A percentile compares a stretch with the other conserved stretches of the same genome.
phyloP scores from a whole-genome alignment of 1,284 basidiomycete genomes.

The Neolentinus lepideus region DNA sequence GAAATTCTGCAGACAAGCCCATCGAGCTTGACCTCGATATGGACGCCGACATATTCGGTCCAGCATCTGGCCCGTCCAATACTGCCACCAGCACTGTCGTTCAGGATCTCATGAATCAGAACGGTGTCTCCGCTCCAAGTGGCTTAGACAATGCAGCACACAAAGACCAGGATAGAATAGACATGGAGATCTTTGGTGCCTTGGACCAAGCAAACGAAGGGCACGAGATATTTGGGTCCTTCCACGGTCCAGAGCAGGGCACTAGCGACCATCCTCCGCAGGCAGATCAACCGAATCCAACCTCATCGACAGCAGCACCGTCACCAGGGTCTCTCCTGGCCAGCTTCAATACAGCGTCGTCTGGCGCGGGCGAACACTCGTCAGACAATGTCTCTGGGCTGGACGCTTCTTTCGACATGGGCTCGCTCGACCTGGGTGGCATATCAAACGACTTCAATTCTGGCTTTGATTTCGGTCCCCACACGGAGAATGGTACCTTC shows the following conservation, averaged over 20 bases:
- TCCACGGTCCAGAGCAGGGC: neutral
- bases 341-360: constrained; percentile 20
- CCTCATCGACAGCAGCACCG: neutral
- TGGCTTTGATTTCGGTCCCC: neutral
- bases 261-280: neutral
- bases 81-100: constrained; percentile 7
- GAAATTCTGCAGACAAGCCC: constrained; percentile 68
- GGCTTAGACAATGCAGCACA: constrained; percentile 8
- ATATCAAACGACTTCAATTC: neutral
- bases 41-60: constrained; percentile 33
- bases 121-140: constrained; percentile 3
- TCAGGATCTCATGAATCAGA: neutral
- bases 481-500: neutral
- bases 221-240: neutral
- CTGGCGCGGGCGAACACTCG: constrained; percentile 10
- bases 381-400: neutral
- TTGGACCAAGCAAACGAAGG: constrained; percentile 3
- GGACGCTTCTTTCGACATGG: constrained; percentile 22
- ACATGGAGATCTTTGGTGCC: constrained; percentile 14
- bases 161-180: constrained; percentile 16
- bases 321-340: constrained; percentile 1
- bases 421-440: constrained; percentile 31
- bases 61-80: neutral
- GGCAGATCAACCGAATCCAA: neutral
- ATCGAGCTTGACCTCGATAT: constrained; percentile 75